These are phyloP conservation scores for Aspergillus flavus DNA, from an alignment of 2,329 filamentous ascomycete genomes.

Conservation along the genomic window DNA sequence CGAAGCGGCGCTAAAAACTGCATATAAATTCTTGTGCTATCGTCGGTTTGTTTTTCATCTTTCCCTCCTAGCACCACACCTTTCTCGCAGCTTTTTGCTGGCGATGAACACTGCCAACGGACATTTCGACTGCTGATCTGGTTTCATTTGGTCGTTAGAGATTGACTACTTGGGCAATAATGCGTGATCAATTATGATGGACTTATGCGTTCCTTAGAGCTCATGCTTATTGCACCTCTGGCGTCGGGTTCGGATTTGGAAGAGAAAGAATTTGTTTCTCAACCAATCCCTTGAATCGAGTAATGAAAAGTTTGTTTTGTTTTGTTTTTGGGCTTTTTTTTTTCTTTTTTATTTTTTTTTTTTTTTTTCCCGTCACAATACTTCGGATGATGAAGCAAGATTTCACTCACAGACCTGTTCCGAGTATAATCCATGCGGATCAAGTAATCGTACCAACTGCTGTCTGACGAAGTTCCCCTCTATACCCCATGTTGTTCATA, in stretches of 20 bases:
- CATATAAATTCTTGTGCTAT: constrained; percentile 1
- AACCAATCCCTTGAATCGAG: not conserved
- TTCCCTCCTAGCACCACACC: not conserved
- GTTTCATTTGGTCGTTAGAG: not conserved
- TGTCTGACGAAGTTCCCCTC: constrained; percentile 46
- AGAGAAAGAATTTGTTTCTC: not conserved
- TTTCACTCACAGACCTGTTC: constrained; percentile 63
- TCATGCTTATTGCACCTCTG: not conserved
- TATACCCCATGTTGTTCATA: constrained; percentile 14
- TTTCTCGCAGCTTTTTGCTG: not conserved
- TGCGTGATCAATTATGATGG: not conserved
- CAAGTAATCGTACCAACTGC: constrained; percentile 48
- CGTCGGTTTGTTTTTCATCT: constrained; percentile 61
- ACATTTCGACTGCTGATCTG: too few species aligned
- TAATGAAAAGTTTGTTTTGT: not conserved
- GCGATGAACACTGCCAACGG: too few species aligned
- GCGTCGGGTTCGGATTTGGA: not conserved
- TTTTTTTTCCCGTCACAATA: constrained; percentile 12
- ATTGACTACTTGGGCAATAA: not conserved
- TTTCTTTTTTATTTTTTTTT: not conserved
- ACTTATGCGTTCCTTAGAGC: not conserved
- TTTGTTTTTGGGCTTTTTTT: too few species aligned
- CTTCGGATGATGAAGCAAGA: constrained; percentile 57
- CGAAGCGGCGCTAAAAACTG: constrained; percentile 16
- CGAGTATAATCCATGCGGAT: constrained; percentile 62